These are phyloP conservation scores for Cercospora janseana DNA, from an alignment of 2,329 filamentous ascomycete species.

Conservation along the genomic window DNA sequence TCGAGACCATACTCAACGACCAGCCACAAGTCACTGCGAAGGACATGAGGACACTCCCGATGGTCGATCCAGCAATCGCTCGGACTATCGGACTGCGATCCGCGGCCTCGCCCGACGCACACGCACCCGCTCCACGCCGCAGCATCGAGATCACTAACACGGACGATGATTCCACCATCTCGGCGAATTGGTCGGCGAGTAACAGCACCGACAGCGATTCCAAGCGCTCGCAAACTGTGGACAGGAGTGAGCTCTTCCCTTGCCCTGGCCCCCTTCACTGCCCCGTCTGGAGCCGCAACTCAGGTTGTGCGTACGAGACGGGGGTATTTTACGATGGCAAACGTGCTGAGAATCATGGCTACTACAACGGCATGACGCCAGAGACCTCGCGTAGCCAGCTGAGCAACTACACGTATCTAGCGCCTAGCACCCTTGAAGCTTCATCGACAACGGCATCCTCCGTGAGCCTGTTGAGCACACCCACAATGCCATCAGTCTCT, in stretches of 20 bases:
- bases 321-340: slow-evolving; percentile 33
- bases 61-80: slow-evolving; percentile 39
- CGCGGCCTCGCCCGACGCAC: slow-evolving; percentile 6
- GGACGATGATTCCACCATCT: slow-evolving; percentile 27
- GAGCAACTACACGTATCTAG: slow-evolving; percentile 19
- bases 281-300: slow-evolving; percentile 29
- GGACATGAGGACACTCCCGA: slow-evolving; percentile 37
- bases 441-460: slow-evolving; percentile 35
- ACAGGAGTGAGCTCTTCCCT: slow-evolving; percentile 27
- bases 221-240: slow-evolving; percentile 15
- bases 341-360: slow-evolving; percentile 33
- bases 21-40: slow-evolving; percentile 36
- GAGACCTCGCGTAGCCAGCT: slow-evolving; percentile 25
- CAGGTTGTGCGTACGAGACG: slow-evolving; percentile 34
- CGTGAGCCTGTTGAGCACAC: slow-evolving; percentile 34
- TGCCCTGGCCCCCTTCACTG: slow-evolving; percentile 33
- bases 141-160: slow-evolving; percentile 34
- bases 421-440: slow-evolving; percentile 28
- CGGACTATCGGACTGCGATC: slow-evolving; percentile 37
- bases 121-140: slow-evolving; percentile 7
- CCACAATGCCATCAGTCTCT: slow-evolving; percentile 21
- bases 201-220: slow-evolving; percentile 28
- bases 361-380: slow-evolving; percentile 24
- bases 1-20: slow-evolving; percentile 44
- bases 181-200: slow-evolving; percentile 32